phyloP scores from a whole-genome alignment of 2,329 filamentous ascomycete species.

The Paraphoma chrysanthemicola region DNA sequence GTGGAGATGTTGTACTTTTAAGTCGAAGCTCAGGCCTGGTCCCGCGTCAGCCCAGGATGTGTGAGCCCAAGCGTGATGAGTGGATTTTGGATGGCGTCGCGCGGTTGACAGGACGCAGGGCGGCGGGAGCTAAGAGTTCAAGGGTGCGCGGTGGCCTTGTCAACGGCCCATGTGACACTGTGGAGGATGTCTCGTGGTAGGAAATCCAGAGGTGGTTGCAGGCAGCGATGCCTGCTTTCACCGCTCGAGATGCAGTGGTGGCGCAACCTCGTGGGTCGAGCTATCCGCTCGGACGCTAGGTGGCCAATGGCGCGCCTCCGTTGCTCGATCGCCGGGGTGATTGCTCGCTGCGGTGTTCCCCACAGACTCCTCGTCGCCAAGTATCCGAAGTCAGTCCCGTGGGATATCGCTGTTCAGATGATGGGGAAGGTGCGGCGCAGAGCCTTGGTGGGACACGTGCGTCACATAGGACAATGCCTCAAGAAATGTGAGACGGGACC shows the following conservation, averaged over 20 bases:
- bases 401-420: constrained; percentile 2
- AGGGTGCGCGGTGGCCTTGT: neutral
- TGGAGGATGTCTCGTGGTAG: constrained; percentile 7
- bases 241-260: neutral
- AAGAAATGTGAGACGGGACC: neutral
- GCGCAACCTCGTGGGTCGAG: neutral
- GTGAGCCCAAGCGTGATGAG: neutral
- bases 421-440: neutral
- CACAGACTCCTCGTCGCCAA: neutral
- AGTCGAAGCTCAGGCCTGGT: neutral
- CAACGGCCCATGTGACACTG: constrained; percentile 11
- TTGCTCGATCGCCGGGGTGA: neutral
- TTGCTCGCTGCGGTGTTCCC: neutral
- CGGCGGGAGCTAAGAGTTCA: constrained; percentile 8
- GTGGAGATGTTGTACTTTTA: neutral
- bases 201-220: neutral
- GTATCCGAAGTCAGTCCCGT: neutral
- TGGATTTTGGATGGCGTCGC: constrained; percentile 3
- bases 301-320: neutral
- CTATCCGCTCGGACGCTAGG: neutral
- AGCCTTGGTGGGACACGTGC: neutral
- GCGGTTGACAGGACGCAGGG: constrained; percentile 14
- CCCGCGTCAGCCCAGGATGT: constrained; percentile 1
- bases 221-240: neutral
- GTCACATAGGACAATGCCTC: neutral